Conservation (phyloP, 768 basidiomycete genomes). For the Dacryopinax primogenitus region DNA sequence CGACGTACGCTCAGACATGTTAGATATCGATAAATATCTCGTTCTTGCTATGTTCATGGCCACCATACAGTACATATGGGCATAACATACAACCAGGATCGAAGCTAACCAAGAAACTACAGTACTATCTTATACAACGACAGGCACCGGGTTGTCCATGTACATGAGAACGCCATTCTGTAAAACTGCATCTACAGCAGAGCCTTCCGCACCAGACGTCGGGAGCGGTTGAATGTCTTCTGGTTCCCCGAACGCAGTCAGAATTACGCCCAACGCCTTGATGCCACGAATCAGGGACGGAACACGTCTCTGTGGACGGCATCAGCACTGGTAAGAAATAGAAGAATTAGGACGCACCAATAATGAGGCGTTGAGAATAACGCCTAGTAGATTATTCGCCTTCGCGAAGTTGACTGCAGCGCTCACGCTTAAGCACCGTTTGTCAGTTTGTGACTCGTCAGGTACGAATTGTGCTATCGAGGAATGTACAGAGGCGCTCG, state of each 20-base stretch:
- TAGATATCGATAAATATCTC: slow-evolving; percentile 3
- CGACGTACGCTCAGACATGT: background rate
- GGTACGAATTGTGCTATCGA: slow-evolving; percentile 19
- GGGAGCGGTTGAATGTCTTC: slow-evolving; percentile 30
- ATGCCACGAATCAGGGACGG: slow-evolving; percentile 82
- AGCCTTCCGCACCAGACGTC: slow-evolving; percentile 26
- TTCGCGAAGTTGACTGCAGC: slow-evolving; percentile 90
- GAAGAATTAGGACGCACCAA: slow-evolving; percentile 43
- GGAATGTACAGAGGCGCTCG: slow-evolving; percentile 19
- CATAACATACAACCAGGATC: slow-evolving; percentile 3
- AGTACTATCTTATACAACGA: slow-evolving; percentile 3
- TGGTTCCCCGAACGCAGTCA: slow-evolving; percentile 64
- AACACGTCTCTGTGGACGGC: slow-evolving; percentile 53
- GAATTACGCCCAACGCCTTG: slow-evolving; percentile 74
- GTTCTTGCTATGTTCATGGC: background rate
- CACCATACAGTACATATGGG: background rate
- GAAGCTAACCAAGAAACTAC: background rate
- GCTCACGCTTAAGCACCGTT: slow-evolving; percentile 53
- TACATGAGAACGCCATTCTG: slow-evolving; percentile 53
- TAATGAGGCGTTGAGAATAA: slow-evolving; percentile 76
- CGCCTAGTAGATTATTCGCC: slow-evolving; percentile 80
- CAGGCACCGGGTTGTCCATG: slow-evolving; percentile 44
- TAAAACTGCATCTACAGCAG: slow-evolving; percentile 54
- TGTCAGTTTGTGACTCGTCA: slow-evolving; percentile 30
- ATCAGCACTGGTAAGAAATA: slow-evolving; percentile 7